phyloP scores from a whole-genome alignment of 2,329 filamentous ascomycete genomes.

The Microdochium paspali region DNA sequence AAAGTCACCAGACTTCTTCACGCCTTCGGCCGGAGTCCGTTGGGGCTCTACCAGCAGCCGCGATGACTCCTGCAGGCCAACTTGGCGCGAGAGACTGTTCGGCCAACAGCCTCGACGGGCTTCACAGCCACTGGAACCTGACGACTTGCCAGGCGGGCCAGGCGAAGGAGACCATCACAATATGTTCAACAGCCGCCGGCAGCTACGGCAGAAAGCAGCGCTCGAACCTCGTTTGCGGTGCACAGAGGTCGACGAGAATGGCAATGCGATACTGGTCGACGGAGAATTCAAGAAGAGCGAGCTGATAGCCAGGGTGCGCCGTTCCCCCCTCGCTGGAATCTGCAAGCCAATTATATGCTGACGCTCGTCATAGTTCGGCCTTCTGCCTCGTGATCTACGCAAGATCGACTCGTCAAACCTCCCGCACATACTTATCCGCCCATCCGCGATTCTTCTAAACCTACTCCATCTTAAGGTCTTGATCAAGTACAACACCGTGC shows the following conservation, averaged over 20 bases:
- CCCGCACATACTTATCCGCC: conserved; percentile 89
- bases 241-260: conserved; percentile 89
- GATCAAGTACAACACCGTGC: conserved; percentile 87
- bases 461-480: conserved; percentile 92
- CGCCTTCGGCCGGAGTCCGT: conserved; percentile 10
- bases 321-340: neutral
- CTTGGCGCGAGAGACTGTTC: conserved; percentile 42
- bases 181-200: conserved; percentile 61
- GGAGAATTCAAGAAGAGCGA: conserved; percentile 98
- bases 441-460: conserved; percentile 88
- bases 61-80: conserved; percentile 12
- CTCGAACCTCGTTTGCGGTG: conserved; percentile 82
- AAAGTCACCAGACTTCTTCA: conserved; percentile 6
- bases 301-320: conserved; percentile 76
- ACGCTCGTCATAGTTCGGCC: conserved; percentile 57
- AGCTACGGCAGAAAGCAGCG: conserved; percentile 64
- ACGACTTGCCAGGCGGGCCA: conserved; percentile 47
- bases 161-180: conserved; percentile 50
- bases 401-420: conserved; percentile 97
- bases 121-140: conserved; percentile 36
- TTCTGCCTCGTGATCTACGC: conserved; percentile 86
- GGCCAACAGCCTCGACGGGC: conserved; percentile 27
- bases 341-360: conserved; percentile 5
- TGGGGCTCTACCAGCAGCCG: conserved; percentile 15
- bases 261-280: conserved; percentile 84